These are phyloP conservation scores for Metroxylon sagu DNA, from an alignment of 176 grass and related monocot genomes.

Conservation along the genomic window DNA sequence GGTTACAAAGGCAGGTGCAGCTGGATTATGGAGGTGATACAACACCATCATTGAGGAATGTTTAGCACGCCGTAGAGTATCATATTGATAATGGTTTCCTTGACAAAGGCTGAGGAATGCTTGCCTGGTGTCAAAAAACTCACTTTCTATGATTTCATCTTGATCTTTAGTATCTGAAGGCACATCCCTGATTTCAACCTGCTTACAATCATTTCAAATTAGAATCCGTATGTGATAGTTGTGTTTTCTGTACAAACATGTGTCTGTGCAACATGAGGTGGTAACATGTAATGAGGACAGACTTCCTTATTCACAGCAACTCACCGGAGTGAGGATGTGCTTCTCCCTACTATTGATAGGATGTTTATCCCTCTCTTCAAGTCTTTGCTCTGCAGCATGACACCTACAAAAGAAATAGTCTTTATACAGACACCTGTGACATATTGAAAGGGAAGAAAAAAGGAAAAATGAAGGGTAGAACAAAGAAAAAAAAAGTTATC, in stretches of 20 bases:
- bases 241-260: too few species aligned
- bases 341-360: conserved; percentile 1
- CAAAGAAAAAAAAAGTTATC: too few species aligned
- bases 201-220: not conserved
- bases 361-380: conserved; percentile 1
- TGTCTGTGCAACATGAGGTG: too few species aligned
- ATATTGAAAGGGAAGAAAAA: too few species aligned
- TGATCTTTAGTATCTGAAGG: conserved; percentile 2
- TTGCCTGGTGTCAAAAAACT: conserved; percentile 17
- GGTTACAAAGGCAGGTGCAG: not conserved
- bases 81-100: conserved; percentile 16
- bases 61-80: conserved; percentile 6
- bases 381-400: not conserved
- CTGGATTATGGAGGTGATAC: conserved; percentile 18
- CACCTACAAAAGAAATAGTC: too few species aligned
- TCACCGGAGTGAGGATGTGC: not conserved
- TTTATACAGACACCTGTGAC: not conserved
- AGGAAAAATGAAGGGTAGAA: too few species aligned
- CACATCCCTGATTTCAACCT: conserved; percentile 13
- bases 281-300: too few species aligned
- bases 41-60: conserved; percentile 16
- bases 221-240: too few species aligned
- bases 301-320: not conserved
- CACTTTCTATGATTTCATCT: conserved; percentile 14
- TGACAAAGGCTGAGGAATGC: conserved; percentile 17